Percentiles rank a stretch among this genome's conserved stretches.
Conservation (phyloP, 768 basidiomycete species). For the Mycena amicta region DNA sequence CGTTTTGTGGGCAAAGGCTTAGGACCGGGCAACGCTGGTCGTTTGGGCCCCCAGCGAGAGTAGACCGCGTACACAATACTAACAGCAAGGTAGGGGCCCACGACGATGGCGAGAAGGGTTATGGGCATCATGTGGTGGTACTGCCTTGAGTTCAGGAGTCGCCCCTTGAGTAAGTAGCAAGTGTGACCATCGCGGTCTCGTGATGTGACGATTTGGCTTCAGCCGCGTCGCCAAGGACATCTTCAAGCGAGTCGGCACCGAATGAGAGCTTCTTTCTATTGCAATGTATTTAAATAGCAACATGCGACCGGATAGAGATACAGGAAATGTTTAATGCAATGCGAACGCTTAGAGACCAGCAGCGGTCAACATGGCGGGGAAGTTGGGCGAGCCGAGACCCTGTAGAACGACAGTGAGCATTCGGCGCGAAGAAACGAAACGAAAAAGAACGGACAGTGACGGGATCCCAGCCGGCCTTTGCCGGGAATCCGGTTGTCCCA, state of each 20-base stretch:
- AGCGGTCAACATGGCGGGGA: constrained; percentile 22
- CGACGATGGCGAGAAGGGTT: no score
- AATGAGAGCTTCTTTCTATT: not conserved
- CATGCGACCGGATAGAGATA: not conserved
- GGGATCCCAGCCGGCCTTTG: constrained; percentile 34
- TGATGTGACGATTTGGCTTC: not conserved
- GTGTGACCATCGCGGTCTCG: no score
- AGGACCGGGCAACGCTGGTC: no score
- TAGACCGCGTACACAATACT: no score
- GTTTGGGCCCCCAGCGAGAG: no score
- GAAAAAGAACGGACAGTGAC: constrained; percentile 41
- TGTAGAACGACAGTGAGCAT: not conserved
- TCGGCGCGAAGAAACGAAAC: not conserved
- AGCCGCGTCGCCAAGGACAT: not conserved
- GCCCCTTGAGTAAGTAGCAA: no score
- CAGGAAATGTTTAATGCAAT: not conserved
- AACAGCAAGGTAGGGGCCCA: no score
- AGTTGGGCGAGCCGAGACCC: constrained; percentile 23
- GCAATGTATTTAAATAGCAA: not conserved
- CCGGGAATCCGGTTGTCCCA: constrained; percentile 39
- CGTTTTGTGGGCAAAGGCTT: no score
- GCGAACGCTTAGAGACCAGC: constrained; percentile 9
- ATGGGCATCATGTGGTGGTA: no score
- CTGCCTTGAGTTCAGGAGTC: no score
- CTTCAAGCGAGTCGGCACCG: not conserved